Percentiles rank a stretch among this genome's conserved stretches.
Conservation (phyloP, 2,329 filamentous ascomycete species). For the Curvularia sp. region DNA sequence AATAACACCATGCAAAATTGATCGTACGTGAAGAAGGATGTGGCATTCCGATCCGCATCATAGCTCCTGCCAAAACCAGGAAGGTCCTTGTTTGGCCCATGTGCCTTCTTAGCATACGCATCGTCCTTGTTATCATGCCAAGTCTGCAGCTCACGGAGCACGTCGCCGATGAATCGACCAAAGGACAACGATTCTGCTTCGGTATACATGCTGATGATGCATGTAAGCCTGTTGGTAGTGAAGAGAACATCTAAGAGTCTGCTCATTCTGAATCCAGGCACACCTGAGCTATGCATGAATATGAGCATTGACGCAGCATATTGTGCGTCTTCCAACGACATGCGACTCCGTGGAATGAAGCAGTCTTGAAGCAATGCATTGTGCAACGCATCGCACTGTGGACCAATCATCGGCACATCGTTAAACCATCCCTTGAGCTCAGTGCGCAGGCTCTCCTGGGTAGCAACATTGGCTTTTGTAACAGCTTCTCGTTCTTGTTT, state of each 20-base stretch:
- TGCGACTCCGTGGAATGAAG: conserved; percentile 82
- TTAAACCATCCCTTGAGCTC: conserved; percentile 83
- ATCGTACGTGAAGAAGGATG: conserved; percentile 78
- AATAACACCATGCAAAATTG: conserved; percentile 85
- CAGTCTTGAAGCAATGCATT: conserved; percentile 86
- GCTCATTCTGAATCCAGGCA: conserved; percentile 85
- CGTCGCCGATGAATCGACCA: conserved; percentile 85
- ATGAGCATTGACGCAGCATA: conserved; percentile 88
- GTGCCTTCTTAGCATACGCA: conserved; percentile 81
- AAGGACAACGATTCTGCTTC: conserved; percentile 90
- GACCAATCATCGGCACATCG: conserved; percentile 64
- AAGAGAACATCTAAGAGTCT: conserved; percentile 85
- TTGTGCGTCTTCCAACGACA: conserved; percentile 86
- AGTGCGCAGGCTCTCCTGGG: conserved; percentile 67
- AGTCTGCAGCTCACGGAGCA: conserved; percentile 76
- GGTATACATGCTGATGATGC: conserved; percentile 87
- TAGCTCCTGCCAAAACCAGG: conserved; percentile 81
- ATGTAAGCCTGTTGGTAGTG: conserved; percentile 77
- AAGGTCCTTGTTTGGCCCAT: conserved; percentile 68
- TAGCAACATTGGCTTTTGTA: conserved; percentile 59
- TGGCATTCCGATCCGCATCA: conserved; percentile 72
- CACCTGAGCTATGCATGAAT: conserved; percentile 82
- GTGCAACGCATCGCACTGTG: conserved; percentile 67
- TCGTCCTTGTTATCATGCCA: conserved; percentile 82
- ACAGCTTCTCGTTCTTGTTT: conserved; percentile 60